Conservation (phyloP, 2,329 filamentous ascomycete species). For the Beauveria rudraprayagi region DNA sequence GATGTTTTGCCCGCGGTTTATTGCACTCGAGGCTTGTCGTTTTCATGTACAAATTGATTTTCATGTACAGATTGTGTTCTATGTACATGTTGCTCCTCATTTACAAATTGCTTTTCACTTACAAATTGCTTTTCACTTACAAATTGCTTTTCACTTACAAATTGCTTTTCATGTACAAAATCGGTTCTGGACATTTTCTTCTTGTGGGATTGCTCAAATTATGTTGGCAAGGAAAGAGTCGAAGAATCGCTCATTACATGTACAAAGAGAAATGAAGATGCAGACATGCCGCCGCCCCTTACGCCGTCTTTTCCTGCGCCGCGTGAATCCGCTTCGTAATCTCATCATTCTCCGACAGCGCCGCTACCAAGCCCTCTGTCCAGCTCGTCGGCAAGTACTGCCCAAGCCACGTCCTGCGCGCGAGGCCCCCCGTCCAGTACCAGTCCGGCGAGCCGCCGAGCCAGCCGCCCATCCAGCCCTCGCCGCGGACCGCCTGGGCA, state of each 20-base stretch:
- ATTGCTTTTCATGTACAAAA: too few species aligned
- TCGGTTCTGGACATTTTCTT: too few species aligned
- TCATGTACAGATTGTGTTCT: too few species aligned
- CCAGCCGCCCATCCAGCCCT: constrained; percentile 21
- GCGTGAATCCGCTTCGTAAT: background rate
- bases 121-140: too few species aligned
- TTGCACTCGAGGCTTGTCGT: too few species aligned
- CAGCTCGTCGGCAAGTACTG: constrained; percentile 6
- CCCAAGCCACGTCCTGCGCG: constrained; percentile 2
- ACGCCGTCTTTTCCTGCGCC: background rate
- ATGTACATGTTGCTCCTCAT: too few species aligned
- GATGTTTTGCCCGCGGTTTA: too few species aligned
- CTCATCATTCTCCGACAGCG: constrained; percentile 5
- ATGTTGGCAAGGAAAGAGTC: too few species aligned
- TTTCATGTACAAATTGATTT: too few species aligned
- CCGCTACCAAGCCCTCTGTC: background rate
- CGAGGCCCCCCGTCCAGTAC: constrained; percentile 12
- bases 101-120: too few species aligned
- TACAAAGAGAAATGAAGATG: background rate
- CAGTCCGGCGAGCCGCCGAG: constrained; percentile 18
- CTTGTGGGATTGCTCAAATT: too few species aligned
- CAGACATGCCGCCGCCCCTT: background rate
- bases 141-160: too few species aligned
- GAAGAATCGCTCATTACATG: background rate
- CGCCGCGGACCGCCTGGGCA: constrained; percentile 31